Conservation (phyloP, 2,329 filamentous ascomycete species). For the Alternaria dauci region DNA sequence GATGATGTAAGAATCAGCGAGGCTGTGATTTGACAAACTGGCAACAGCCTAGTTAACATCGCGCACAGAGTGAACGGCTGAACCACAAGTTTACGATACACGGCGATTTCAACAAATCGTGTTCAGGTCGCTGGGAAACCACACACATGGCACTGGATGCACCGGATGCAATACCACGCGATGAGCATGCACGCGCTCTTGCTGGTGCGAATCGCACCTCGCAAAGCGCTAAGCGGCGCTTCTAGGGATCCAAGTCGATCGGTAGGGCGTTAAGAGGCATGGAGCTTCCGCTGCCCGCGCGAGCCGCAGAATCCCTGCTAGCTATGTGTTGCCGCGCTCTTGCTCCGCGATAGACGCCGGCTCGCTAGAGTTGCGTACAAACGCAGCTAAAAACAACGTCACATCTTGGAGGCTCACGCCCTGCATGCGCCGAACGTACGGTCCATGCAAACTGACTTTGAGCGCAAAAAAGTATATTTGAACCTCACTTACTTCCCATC, state of each 20-base stretch:
- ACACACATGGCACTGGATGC: constrained; percentile 22
- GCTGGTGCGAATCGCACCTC: constrained; percentile 8
- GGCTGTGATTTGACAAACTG: background rate
- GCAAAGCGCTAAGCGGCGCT: constrained; percentile 23
- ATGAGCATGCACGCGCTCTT: constrained; percentile 7
- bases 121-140: constrained; percentile 22
- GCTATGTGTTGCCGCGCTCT: constrained; percentile 17
- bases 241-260: constrained; percentile 13
- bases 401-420: background rate
- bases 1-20: background rate
- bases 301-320: constrained; percentile 21
- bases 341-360: constrained; percentile 23
- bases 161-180: constrained; percentile 6
- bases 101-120: background rate
- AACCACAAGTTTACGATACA: background rate
- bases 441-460: background rate
- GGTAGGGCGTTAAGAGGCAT: constrained; percentile 12
- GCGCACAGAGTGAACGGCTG: background rate
- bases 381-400: constrained; percentile 31
- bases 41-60: background rate
- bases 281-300: constrained; percentile 17
- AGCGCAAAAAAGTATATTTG: background rate
- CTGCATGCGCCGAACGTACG: background rate
- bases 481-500: background rate
- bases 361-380: constrained; percentile 24